Evolutionary conservation across 495 filamentous ascomycete species (phyloP).

Genomic region (Penicillium longicatenatum): DNA sequence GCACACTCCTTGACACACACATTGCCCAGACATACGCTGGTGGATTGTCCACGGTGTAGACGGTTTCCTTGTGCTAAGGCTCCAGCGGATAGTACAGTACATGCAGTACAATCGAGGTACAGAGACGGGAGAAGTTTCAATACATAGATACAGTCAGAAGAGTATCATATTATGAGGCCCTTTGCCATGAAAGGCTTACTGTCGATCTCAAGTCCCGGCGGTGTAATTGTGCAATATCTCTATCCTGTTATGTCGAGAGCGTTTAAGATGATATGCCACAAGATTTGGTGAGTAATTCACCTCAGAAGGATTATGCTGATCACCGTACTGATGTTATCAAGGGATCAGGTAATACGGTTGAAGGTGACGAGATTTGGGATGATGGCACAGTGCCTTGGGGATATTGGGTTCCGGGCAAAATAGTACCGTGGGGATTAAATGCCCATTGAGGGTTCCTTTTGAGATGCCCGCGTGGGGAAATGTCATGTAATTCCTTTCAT

Average conservation of each 20-base stretch:
- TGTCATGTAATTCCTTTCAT: background rate
- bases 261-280: background rate
- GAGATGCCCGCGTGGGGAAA: background rate
- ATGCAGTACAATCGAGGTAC: background rate
- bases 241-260: background rate
- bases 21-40: slow-evolving; percentile 18
- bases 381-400: background rate
- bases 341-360: background rate
- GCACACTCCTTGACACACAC: slow-evolving; percentile 31
- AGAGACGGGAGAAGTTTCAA: background rate
- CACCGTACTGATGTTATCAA: background rate
- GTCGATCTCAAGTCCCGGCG: background rate
- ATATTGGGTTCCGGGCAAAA: background rate
- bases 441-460: background rate
- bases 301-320: background rate
- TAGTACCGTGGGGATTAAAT: background rate
- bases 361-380: background rate
- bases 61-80: slow-evolving; percentile 1
- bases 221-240: background rate
- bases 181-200: background rate
- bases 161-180: background rate
- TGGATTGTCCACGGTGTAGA: slow-evolving; percentile 24
- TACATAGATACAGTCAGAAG: background rate
- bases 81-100: background rate
- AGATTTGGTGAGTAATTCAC: background rate